Conservation (phyloP, 306 rosid species). For the Bauhinia variegata region DNA sequence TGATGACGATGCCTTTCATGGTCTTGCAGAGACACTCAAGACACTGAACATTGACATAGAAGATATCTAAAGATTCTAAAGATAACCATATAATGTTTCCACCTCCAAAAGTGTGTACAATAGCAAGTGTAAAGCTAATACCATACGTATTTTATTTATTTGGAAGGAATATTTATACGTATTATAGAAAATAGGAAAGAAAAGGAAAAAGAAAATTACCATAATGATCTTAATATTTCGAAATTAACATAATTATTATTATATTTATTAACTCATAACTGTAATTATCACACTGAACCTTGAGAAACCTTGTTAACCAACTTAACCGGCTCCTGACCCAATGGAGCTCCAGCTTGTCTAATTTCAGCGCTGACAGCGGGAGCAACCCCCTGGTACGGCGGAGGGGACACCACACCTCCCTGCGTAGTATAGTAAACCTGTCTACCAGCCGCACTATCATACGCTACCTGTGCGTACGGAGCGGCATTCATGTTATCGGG, state of each 20-base stretch:
- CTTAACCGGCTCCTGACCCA: conserved; percentile 72
- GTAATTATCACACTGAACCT: conserved; percentile 58
- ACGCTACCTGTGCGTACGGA: conserved; percentile 50
- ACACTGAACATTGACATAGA: not conserved
- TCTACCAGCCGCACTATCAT: conserved; percentile 70
- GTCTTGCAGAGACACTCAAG: not conserved
- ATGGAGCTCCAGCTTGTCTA: conserved; percentile 39
- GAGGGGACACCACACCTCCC: conserved; percentile 53
- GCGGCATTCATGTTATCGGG: conserved; percentile 32
- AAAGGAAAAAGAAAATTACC: not conserved
- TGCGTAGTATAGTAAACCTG: conserved; percentile 72
- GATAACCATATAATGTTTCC: conserved; percentile 10
- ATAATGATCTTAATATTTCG: conserved; percentile 1
- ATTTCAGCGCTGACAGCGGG: conserved; percentile 39
- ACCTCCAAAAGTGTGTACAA: conserved; percentile 28
- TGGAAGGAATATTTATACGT: too few relatives aligned
- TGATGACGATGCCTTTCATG: too few relatives aligned
- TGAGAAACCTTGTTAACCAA: conserved; percentile 69
- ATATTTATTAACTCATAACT: not conserved
- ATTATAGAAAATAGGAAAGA: not conserved
- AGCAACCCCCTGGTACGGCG: conserved; percentile 54
- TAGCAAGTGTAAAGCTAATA: conserved; percentile 3
- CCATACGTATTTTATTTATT: too few relatives aligned
- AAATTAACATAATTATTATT: conserved; percentile 29
- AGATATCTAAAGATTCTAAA: conserved; percentile 4